Base-by-base conservation (phyloP, 1,284 basidiomycete species). In the Rhodotorula sp. region DNA sequence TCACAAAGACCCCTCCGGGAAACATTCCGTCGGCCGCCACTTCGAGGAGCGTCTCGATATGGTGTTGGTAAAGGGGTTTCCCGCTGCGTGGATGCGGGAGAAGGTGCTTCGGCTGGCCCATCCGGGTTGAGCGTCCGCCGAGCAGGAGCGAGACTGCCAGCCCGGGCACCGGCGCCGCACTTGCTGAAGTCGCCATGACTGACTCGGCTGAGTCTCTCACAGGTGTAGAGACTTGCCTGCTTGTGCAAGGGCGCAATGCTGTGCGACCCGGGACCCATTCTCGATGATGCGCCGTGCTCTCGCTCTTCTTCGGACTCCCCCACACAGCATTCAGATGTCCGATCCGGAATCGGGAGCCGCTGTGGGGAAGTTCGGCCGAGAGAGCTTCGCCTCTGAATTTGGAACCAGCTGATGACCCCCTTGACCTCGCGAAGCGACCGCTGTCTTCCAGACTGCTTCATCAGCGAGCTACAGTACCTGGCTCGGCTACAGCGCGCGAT, bases 91-190 rank as follows among this genome's bases (percentile, higher is more conserved):
- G 65, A 34, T 67, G 65, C 29, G 20, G 43, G 21, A 67, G 59
- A 43, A 62, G 65, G 52, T 61, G 59, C 46, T 67, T 67, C 43
- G 65, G 65, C 18, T 20, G 7, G 14, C 65, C 65, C 65, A 67
- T 67, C 54, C 65, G 21, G 3, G n/a, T 43, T 14, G 65, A 67
- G 46, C n/a, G 21, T 1, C 65, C 65, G 58, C 65, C 65, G 46
- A 67, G 65, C 26, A 67, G 54, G 16, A 67, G 29, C 21, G 62
- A 26, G 10, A 49, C 59, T 3, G 65, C 65, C 34, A 58, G 65
- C 18, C 29, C 46, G 4, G 31, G 57, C 29, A 58, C 48, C 5
- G 34, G 26, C 14, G 48, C 48, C 1, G 21, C 12, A 0, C 3
- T 2, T 0, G 31, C 31, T 1, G 49, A 34, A 51, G 49, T 51